Percentiles rank a stretch among this genome's conserved stretches.
These are phyloP conservation scores for Monosporascus cannonballus DNA, from an alignment of 2,329 filamentous ascomycete species.

Conservation along the genomic window DNA sequence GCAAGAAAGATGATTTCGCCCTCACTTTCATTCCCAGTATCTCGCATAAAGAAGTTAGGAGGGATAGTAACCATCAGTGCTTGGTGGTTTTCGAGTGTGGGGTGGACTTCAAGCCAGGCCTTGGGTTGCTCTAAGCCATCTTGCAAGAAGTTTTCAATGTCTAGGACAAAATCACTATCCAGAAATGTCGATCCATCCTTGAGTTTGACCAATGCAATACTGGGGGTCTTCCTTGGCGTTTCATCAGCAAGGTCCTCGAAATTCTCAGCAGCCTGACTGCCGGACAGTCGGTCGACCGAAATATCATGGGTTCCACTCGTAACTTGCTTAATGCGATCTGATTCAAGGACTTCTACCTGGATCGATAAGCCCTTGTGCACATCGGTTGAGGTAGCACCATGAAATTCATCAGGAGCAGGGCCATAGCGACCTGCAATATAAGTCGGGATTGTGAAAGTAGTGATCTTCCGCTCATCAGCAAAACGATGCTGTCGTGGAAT, in stretches of 20 bases:
- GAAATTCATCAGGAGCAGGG: conserved; percentile 8
- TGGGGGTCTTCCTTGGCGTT: neutral
- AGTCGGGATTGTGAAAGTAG: conserved; percentile 18
- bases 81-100: conserved; percentile 14
- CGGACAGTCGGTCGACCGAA: conserved; percentile 6
- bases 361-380: conserved; percentile 6
- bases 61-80: conserved; percentile 22
- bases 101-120: conserved; percentile 20
- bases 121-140: conserved; percentile 8
- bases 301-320: conserved; percentile 16
- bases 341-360: conserved; percentile 8
- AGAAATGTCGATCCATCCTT: conserved; percentile 7
- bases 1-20: conserved; percentile 12
- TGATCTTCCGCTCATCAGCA: conserved; percentile 9
- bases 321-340: conserved; percentile 8
- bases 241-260: conserved; percentile 2
- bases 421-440: conserved; percentile 22
- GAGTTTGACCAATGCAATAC: conserved; percentile 6
- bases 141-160: conserved; percentile 10
- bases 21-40: neutral
- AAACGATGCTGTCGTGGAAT: conserved; percentile 18
- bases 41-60: conserved; percentile 6
- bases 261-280: conserved; percentile 6
- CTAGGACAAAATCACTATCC: conserved; percentile 21
- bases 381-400: neutral